Percentiles rank a stretch among this genome's conserved stretches.
Conservation (phyloP, 2,329 filamentous ascomycete species). For the Stagonosporopsis cucurbitacearum region DNA sequence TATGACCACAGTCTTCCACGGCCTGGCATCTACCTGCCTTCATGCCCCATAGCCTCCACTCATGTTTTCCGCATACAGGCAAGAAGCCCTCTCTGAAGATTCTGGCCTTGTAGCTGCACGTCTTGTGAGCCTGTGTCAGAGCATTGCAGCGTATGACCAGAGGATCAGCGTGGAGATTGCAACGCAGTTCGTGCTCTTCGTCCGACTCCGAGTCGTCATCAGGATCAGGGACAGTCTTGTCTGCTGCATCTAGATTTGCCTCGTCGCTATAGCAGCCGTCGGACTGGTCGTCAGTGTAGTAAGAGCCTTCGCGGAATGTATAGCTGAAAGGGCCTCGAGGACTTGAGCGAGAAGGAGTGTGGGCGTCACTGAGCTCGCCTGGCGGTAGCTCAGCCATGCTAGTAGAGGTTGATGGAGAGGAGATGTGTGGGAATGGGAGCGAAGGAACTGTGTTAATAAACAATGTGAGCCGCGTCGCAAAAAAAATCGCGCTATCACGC, state of each 20-base stretch:
- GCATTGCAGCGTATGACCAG: slow-evolving; percentile 6
- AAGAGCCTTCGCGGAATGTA: slow-evolving; percentile 1
- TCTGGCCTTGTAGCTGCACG: slow-evolving; percentile 7
- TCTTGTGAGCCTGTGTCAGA: slow-evolving; percentile 1
- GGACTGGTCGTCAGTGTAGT: slow-evolving; percentile 2
- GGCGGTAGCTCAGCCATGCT: slow-evolving; percentile 1
- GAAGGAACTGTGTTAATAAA: background rate
- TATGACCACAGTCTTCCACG: slow-evolving; percentile 20
- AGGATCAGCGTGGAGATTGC: slow-evolving; percentile 7
- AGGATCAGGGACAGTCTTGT: background rate
- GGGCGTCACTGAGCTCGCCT: background rate
- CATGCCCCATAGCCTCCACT: background rate
- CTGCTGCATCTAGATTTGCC: background rate
- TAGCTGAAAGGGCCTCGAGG: background rate
- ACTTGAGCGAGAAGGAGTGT: slow-evolving; percentile 4
- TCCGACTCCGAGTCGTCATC: background rate
- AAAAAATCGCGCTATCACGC: slow-evolving; percentile 11
- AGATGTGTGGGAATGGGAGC: background rate
- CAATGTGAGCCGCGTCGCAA: background rate
- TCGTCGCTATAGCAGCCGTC: background rate
- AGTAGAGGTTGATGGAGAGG: background rate
- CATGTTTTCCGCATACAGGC: slow-evolving; percentile 14
- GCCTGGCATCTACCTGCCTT: slow-evolving; percentile 24
- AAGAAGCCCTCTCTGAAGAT: slow-evolving; percentile 3
- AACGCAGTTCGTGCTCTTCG: slow-evolving; percentile 3